A percentile compares a stretch with the other conserved stretches of the same genome.
These are phyloP conservation scores for Lachancea meyersii DNA, from an alignment of 805 yeast species.

Conservation along the genomic window DNA sequence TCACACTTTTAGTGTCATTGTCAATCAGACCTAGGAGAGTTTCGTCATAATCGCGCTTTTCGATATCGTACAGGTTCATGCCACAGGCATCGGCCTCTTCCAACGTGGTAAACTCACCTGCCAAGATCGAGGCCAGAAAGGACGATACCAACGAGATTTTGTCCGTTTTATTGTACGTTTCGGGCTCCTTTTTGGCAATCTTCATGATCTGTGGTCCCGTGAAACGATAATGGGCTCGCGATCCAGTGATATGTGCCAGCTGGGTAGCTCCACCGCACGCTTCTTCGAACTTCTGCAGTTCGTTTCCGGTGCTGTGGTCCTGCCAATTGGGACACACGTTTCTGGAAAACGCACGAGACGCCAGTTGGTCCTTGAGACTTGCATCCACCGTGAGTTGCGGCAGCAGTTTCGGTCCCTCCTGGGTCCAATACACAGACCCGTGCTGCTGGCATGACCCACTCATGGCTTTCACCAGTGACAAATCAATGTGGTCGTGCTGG, in stretches of 20 bases:
- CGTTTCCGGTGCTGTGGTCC: slow-evolving; percentile 78
- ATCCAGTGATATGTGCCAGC: slow-evolving; percentile 69
- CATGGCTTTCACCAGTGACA: slow-evolving; percentile 54
- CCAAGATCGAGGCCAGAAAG: slow-evolving; percentile 64
- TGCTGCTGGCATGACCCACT: slow-evolving; percentile 91
- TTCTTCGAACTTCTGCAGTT: slow-evolving; percentile 54
- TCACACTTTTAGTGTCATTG: slow-evolving; percentile 20
- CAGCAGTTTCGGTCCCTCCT: slow-evolving; percentile 40
- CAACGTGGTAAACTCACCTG: slow-evolving; percentile 56
- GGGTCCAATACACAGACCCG: slow-evolving; percentile 80
- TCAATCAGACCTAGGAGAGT: slow-evolving; percentile 43
- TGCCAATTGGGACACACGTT: slow-evolving; percentile 87
- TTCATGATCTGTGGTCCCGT: slow-evolving; percentile 90
- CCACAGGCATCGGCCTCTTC: slow-evolving; percentile 92
- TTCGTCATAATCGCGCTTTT: slow-evolving; percentile 48
- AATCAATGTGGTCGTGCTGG: slow-evolving; percentile 48
- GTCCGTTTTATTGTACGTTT: slow-evolving; percentile 47
- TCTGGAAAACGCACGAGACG: slow-evolving; percentile 50
- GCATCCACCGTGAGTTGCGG: slow-evolving; percentile 29
- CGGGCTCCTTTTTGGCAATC: slow-evolving; percentile 47
- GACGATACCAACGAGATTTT: slow-evolving; percentile 72
- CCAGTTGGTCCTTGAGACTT: slow-evolving; percentile 43
- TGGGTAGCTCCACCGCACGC: slow-evolving; percentile 51
- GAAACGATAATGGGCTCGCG: slow-evolving; percentile 81
- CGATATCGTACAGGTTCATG: slow-evolving; percentile 77